Conservation (phyloP, 2,329 filamentous ascomycete species). For the Pezizomycotina sp. region DNA sequence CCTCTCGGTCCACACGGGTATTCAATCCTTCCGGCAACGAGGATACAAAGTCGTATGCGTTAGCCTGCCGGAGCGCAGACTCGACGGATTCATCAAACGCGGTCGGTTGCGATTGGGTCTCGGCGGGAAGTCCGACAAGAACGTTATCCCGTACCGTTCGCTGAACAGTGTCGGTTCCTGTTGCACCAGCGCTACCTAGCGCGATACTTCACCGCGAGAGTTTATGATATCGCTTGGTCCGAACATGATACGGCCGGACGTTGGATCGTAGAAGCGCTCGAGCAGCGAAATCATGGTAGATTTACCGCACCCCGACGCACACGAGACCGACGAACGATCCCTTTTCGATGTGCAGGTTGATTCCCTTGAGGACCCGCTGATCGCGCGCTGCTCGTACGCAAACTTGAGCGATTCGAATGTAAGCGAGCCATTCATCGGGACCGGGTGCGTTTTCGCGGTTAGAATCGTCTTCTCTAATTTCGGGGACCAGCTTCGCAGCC, state of each 20-base stretch:
- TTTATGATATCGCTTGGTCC: conserved; percentile 43
- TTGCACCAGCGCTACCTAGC: conserved; percentile 50
- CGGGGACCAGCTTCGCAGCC: conserved; percentile 11
- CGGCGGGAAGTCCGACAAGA: conserved; percentile 36
- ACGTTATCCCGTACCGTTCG: conserved; percentile 55
- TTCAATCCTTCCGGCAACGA: conserved; percentile 39
- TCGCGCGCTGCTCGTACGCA: conserved; percentile 27
- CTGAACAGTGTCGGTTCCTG: conserved; percentile 58
- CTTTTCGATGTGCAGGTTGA: conserved; percentile 33
- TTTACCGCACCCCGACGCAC: conserved; percentile 55
- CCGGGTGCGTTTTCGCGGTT: conserved; percentile 19
- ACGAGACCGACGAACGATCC: conserved; percentile 57
- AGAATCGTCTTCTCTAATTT: conserved; percentile 22
- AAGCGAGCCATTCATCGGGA: conserved; percentile 10
- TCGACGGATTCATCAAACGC: conserved; percentile 24
- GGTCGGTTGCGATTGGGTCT: conserved; percentile 24
- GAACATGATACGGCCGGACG: conserved; percentile 46
- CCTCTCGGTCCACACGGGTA: conserved; percentile 39
- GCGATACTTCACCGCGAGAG: conserved; percentile 49
- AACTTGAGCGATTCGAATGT: conserved; percentile 21
- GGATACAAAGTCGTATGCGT: conserved; percentile 43
- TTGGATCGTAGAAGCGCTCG: conserved; percentile 52
- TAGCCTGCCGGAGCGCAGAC: conserved; percentile 42
- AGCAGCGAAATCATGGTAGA: conserved; percentile 49
- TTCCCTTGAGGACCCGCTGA: conserved; percentile 32